These are phyloP conservation scores for Fraxinus angustifolia DNA, from an alignment of 305 asterid species.

Conservation along the genomic window DNA sequence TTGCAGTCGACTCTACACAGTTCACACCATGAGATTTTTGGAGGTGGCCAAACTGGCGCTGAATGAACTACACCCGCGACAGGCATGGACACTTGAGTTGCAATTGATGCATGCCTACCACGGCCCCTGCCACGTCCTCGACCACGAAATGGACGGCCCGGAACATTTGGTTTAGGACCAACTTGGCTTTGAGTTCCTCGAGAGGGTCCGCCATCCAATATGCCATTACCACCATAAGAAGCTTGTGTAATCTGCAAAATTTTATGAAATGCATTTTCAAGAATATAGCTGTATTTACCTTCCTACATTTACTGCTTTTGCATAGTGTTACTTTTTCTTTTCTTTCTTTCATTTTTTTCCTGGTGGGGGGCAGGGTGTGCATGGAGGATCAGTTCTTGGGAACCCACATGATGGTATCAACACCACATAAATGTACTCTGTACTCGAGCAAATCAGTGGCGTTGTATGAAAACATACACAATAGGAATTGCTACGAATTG, in stretches of 20 bases:
- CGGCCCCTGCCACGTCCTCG: slow-evolving; percentile 29
- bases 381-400: slow-evolving; percentile 2
- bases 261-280: slow-evolving; percentile 22
- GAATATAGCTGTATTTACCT: slow-evolving; percentile 14
- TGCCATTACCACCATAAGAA: slow-evolving; percentile 32
- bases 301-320: background rate
- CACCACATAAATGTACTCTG: background rate
- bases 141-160: slow-evolving; percentile 29
- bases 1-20: slow-evolving; percentile 64
- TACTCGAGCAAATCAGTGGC: background rate
- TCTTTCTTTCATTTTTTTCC: background rate
- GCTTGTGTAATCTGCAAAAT: slow-evolving; percentile 49
- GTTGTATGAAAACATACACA: background rate
- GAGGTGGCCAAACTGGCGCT: slow-evolving; percentile 30
- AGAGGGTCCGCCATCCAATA: slow-evolving; percentile 28
- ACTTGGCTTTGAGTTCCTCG: slow-evolving; percentile 31
- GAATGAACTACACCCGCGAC: slow-evolving; percentile 28
- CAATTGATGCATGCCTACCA: slow-evolving; percentile 23
- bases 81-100: slow-evolving; percentile 21
- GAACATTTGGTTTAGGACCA: slow-evolving; percentile 26
- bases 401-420: background rate
- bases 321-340: background rate
- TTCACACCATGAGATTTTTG: slow-evolving; percentile 46
- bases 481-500: background rate
- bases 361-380: background rate